Base-by-base conservation (phyloP, 1,284 basidiomycete species). In the Microbotryum intermedium region DNA sequence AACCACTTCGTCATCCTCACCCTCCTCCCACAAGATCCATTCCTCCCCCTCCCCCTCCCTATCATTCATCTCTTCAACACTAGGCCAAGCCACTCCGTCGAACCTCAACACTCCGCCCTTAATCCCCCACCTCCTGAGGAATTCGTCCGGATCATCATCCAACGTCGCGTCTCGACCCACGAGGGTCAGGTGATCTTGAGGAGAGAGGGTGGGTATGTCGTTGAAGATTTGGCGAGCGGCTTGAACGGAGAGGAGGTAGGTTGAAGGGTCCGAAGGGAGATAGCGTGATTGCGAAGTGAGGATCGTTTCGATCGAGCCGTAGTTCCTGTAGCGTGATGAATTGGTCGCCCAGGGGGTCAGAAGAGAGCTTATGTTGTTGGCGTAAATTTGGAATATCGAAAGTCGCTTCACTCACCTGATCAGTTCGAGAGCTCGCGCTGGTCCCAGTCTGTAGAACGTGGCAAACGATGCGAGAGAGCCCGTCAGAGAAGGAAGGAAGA, bases 221-320 rank as follows among this genome's bases (percentile, higher is more conserved):
- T 76, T 72, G 71, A 87, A 89, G 10, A 87, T 80, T 20, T 72
- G 64, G 1, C 87, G 77, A 1, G 84, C 87, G 6, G 78, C 70
- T 47, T 75, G 75, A 1, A 89, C 79, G 62, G 84, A 81, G 3
- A 78, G 76, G 7, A 89, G 73, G 69, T 88, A 89, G 10, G 74
- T 77, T 2, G 76, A 65, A 4, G 70, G 66, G 0, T 57, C 69
- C 66, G 3, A 72, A 58, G 3, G 72, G 70, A 44, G 76, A 74
- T 2, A 74, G 54, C 20, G 70, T 56, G 16, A 53, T 21, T 73
- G 64, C 5, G 75, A 71, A 50, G 80, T 77, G 10, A 93, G 72
- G 46, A 91, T 78, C 3, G 76, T 75, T 74, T 92, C 90, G 67
- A 93, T 91, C 9, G 80, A 79, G 2, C 83, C 83, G 71, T 90